Percentiles rank a stretch among this genome's conserved stretches.
Evolutionary conservation across 441 rosid genomes (phyloP).

Genomic region (Croton laevigatus): DNA sequence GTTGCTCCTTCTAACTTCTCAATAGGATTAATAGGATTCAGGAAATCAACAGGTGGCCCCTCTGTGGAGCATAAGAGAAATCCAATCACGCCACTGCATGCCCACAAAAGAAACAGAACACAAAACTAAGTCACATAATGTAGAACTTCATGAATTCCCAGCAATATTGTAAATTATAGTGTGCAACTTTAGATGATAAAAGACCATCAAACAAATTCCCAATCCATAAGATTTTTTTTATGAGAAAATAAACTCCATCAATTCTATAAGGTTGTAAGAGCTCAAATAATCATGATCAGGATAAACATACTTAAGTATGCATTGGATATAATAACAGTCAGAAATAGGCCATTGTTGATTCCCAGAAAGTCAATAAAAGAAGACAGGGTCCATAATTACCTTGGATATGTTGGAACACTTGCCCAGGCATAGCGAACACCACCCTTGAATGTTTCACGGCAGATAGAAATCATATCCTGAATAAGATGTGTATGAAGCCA

Average conservation of each 20-base stretch:
- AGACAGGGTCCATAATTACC: conserved; percentile 36
- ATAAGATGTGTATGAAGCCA: conserved; percentile 99
- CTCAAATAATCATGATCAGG: neutral
- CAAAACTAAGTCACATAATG: conserved; percentile 2
- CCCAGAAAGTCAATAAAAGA: neutral
- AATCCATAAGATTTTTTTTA: neutral
- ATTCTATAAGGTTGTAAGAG: neutral
- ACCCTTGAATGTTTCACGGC: conserved; percentile 79
- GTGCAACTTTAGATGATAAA: neutral
- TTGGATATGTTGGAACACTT: conserved; percentile 96
- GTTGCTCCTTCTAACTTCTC: conserved; percentile 82
- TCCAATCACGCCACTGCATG: conserved; percentile 81
- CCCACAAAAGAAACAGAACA: conserved; percentile 7
- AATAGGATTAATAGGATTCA: conserved; percentile 89
- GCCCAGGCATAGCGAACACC: conserved; percentile 94
- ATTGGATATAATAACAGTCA: neutral
- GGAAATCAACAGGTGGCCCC: conserved; percentile 78
- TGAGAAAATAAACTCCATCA: neutral
- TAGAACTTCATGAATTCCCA: neutral
- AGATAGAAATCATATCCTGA: conserved; percentile 73
- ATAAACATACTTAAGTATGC: conserved; percentile 1
- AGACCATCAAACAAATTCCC: neutral
- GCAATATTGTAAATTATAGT: neutral
- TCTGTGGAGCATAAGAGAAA: conserved; percentile 77
- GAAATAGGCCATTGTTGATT: neutral